A percentile compares a stretch with the other conserved stretches of the same genome.
These are phyloP conservation scores for Nannochloropsis granulata DNA, from an alignment of 108 stramenopile genomes.

Conservation along the genomic window DNA sequence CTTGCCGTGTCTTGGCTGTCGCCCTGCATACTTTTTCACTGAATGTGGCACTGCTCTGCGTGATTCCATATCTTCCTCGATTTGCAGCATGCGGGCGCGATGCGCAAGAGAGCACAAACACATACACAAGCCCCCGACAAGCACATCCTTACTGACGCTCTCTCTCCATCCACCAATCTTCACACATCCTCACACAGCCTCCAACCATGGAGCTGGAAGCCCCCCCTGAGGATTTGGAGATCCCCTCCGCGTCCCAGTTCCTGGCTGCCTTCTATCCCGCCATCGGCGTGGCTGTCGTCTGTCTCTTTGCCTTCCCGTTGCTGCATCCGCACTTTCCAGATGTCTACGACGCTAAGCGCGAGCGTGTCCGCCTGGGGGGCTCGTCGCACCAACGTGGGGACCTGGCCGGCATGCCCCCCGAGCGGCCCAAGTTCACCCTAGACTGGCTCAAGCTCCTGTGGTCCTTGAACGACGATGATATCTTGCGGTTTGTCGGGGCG, in stretches of 20 bases:
- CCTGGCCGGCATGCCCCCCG: not conserved
- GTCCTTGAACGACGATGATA: not conserved
- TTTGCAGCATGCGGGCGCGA: no score
- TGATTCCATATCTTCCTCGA: no score
- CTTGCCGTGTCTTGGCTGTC: no score
- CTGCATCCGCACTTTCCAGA: not conserved
- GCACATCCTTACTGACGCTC: no score
- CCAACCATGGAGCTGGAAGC: not conserved
- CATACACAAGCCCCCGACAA: no score
- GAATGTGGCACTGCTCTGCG: no score
- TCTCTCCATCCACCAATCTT: not conserved
- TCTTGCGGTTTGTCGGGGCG: not conserved
- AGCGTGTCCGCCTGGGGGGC: not conserved
- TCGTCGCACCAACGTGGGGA: not conserved
- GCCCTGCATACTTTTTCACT: no score
- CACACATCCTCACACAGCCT: not conserved
- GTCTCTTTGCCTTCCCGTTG: not conserved
- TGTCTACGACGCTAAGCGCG: not conserved
- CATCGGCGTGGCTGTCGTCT: not conserved
- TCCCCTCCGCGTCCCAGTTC: not conserved
- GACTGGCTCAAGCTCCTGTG: not conserved
- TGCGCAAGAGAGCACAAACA: no score
- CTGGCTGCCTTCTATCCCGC: not conserved
- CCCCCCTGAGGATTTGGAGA: not conserved
- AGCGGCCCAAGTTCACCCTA: not conserved